Evolutionary conservation across 805 yeast genomes (phyloP).

Genomic region (Ogataea populi-albae): DNA sequence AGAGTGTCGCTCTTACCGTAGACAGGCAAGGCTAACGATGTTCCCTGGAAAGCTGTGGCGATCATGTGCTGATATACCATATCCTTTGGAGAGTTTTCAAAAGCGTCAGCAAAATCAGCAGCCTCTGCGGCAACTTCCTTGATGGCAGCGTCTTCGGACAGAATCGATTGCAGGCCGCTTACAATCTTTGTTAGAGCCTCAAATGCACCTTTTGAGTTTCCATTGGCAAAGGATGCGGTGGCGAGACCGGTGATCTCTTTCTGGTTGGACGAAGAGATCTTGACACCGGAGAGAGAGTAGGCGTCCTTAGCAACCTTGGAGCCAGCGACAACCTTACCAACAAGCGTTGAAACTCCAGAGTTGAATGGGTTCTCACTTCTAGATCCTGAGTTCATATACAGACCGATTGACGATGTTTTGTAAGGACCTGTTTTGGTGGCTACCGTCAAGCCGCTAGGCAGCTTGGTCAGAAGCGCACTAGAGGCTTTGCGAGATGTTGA

Average conservation of each 20-base stretch:
- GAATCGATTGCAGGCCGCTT: constrained; percentile 33
- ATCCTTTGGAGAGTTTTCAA: constrained; percentile 55
- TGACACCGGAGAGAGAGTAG: constrained; percentile 50
- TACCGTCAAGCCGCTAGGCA: constrained; percentile 71
- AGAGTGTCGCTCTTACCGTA: constrained; percentile 71
- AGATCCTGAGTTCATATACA: constrained; percentile 74
- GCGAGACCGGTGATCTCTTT: constrained; percentile 66
- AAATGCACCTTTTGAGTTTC: constrained; percentile 50
- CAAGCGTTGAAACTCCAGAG: constrained; percentile 74
- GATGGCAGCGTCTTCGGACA: constrained; percentile 43
- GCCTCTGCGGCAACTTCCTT: constrained; percentile 46
- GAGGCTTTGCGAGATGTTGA: constrained; percentile 49
- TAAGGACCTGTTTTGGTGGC: constrained; percentile 67
- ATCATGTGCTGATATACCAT: constrained; percentile 72
- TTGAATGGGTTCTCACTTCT: constrained; percentile 76
- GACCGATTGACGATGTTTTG: constrained; percentile 60
- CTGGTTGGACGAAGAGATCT: constrained; percentile 49
- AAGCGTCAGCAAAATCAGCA: constrained; percentile 44
- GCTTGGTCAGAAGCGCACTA: constrained; percentile 66
- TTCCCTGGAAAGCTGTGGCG: constrained; percentile 84
- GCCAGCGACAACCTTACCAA: constrained; percentile 47
- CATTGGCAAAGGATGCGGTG: constrained; percentile 60
- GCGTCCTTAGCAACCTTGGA: constrained; percentile 33
- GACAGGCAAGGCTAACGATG: constrained; percentile 73
- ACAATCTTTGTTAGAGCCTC: constrained; percentile 46